Base-by-base conservation (phyloP, 768 basidiomycete genomes). In the Xerocomellus chrysenteron region DNA sequence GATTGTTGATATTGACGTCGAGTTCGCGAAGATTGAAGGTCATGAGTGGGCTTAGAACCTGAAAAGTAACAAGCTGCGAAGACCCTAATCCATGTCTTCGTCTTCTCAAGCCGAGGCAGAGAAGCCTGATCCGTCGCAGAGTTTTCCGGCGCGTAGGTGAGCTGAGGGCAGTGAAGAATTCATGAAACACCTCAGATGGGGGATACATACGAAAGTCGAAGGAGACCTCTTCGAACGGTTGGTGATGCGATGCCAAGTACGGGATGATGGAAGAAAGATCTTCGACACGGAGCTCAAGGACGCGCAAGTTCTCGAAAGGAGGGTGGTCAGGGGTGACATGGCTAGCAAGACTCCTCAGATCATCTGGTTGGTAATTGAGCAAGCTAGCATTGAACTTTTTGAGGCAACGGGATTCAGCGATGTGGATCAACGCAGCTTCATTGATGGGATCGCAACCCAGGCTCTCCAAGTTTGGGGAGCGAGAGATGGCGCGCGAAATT, bases 281-380 rank as follows among this genome's bases (percentile, higher is more conserved):
- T 6, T 35, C 3, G 17, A 61, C 28, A 3, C 1, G 3, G 26
- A 62, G 50, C 11, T 32, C 17, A 17, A 61, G 50, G 37, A 24
- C 16, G 16, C 54, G n/a, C 50, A 61, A n/a, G 17, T 62, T 57
- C 35, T 54, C 21, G 37, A 61, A 61, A 19, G 26, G 54, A 12
- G 49, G 32, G 21, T 5, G 13, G 9, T 52, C 26, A 3, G 19
- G 28, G 19, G 37, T 37, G 4, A 12, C n/a, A n/a, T 32, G 12
- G 24, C 39, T 12, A 43, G 40, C 39, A 11, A 60, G n/a, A n/a
- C 32, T 32, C 30, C 13, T 42, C 42, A 54, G 32, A 24, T 5
- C 19, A 16, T 47, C 47, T 32, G 43, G 39, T 14, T 16, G 21
- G 24, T 16, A 26, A n/a, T 44, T 6, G 21, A 12, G 3, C 16